Evolutionary conservation across 2,329 filamentous ascomycete species (phyloP), one percentile per base, ranked within the genome.

Genomic region (Penicillium sp.): DNA sequence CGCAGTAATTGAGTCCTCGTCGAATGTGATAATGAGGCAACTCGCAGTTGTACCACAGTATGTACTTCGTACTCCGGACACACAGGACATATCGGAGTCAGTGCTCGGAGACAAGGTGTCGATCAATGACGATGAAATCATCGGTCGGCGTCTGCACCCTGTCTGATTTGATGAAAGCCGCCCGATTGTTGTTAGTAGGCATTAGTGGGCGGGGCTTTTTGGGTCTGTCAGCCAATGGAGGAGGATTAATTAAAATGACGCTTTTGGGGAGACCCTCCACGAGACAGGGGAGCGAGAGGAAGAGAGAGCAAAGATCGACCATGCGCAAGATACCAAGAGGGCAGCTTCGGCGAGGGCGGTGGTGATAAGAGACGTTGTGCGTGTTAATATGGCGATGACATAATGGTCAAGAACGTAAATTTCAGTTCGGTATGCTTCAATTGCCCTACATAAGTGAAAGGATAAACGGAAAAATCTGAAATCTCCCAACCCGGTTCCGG

Each of bases 191-290:
- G 55, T 50, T 50, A 58, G 47, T 41, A 36, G 35, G 16, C 44
- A 46, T 42, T 53, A 57, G 50, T 42, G 45, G 34, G 47, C 36
- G 57, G 57, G 35, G 49, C 35, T 19, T 37, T 36, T 40, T 45
- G 55, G 51, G 18, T 12, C 13, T 19, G 4, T n/a, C 5, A 29
- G 45, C 58, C 53, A 61, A 28, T 61, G 4, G 53, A 14, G n/a
- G 25, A 39, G 19, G 36, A 40, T 35, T 44, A 61, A 61, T 58
- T 58, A 57, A 59, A 61, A 61, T 61, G 58, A 47, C 58, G 57
- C 57, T 50, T 54, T 41, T 56, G 55, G 54, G 52, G 41, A 53
- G 41, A n/a, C 34, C 41, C 48, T 54, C 52, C 54, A 57, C 49
- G 52, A 55, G 54, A 52, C 35, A 35, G 36, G 47, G 19, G 35